Conservation (phyloP, 306 rosid genomes). For the Vachellia collinsii region DNA sequence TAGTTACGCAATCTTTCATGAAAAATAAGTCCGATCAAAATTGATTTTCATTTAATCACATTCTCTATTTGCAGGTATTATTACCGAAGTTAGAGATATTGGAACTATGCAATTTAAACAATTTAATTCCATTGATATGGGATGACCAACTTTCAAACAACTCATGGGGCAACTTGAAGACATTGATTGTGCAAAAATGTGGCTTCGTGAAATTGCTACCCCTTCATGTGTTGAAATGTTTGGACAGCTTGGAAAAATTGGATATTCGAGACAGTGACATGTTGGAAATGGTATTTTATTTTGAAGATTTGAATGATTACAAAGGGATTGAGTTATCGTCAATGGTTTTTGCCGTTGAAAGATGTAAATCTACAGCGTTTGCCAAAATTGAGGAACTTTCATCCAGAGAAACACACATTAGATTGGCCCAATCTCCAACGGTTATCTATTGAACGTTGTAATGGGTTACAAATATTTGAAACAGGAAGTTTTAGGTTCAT, state of each 20-base stretch:
- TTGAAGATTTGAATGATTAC: not conserved
- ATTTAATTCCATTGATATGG: not conserved
- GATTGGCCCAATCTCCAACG: not conserved
- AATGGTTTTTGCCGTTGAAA: not conserved
- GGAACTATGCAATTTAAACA: not conserved
- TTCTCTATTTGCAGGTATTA: not conserved
- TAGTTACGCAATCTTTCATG: too few relatives aligned
- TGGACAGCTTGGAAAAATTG: not conserved
- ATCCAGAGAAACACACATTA: not conserved
- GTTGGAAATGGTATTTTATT: not conserved
- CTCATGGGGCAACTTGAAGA: not conserved
- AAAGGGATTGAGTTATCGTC: not conserved
- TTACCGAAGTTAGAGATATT: not conserved
- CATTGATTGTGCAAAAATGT: not conserved
- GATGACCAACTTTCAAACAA: not conserved
- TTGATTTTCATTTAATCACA: too few relatives aligned
- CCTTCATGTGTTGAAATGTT: not conserved
- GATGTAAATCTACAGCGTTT: accelerated
- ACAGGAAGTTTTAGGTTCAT: not conserved
- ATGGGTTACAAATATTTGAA: not conserved
- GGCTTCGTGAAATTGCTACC: not conserved
- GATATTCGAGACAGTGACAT: not conserved
- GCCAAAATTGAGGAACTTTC: not conserved
- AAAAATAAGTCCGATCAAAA: too few relatives aligned
- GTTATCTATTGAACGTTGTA: not conserved